phyloP scores from a whole-genome alignment of 345 rosid species.

The Ceriops zippeliana region DNA sequence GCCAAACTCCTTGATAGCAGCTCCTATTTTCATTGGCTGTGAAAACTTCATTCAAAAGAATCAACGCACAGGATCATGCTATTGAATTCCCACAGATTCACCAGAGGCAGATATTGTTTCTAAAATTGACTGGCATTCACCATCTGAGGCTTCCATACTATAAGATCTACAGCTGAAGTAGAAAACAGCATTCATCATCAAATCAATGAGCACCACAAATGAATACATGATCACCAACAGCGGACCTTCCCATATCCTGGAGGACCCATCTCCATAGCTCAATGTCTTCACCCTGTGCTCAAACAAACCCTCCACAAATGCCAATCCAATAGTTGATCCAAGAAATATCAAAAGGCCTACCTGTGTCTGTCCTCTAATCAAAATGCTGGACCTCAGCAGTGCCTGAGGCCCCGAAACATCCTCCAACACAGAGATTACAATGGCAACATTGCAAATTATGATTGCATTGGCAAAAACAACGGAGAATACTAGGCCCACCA shows the following conservation, averaged over 20 bases:
- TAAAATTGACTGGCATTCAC: conserved; percentile 46
- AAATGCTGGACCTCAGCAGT: conserved; percentile 51
- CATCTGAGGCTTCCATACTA: conserved; percentile 42
- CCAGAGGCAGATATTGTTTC: conserved; percentile 35
- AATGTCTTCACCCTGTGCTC: conserved; percentile 83
- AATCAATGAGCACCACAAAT: conserved; percentile 77
- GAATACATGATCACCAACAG: conserved; percentile 81
- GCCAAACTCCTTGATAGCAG: conserved; percentile 4
- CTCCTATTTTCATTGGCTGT: conserved; percentile 6
- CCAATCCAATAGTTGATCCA: conserved; percentile 75
- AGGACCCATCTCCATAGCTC: conserved; percentile 90
- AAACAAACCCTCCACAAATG: conserved; percentile 80
- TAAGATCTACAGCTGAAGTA: conserved; percentile 81
- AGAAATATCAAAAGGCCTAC: conserved; percentile 81
- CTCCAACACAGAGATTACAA: conserved; percentile 72
- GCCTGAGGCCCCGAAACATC: conserved; percentile 81
- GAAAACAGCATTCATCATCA: conserved; percentile 85
- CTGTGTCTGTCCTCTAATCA: conserved; percentile 85
- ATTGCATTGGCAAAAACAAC: conserved; percentile 75
- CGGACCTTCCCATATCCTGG: conserved; percentile 94
- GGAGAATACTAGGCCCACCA: conserved; percentile 62
- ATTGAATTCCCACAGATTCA: conserved; percentile 27
- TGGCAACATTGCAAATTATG: conserved; percentile 64
- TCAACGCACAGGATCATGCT: conserved; percentile 19
- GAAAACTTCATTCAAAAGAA: conserved; percentile 4